Conservation (phyloP, 2,329 filamentous ascomycete genomes). For the Xylaria sp. region DNA sequence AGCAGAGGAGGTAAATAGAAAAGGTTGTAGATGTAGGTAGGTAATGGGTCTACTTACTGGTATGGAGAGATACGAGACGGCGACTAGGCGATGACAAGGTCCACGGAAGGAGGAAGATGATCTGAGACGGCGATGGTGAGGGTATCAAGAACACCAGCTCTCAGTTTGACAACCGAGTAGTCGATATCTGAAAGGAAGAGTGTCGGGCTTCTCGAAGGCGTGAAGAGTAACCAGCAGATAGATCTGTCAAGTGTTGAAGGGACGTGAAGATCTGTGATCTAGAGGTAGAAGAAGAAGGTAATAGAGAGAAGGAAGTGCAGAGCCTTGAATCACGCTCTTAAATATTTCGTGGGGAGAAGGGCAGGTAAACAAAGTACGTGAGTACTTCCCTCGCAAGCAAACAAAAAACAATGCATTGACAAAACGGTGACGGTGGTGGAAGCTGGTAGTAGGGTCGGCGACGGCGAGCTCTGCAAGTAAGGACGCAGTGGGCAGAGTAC, state of each 20-base stretch:
- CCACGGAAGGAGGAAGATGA: too few species aligned
- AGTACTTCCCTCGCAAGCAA: conserved; percentile 30
- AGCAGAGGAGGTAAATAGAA: not conserved
- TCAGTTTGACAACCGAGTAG: too few species aligned
- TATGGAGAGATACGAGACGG: not conserved
- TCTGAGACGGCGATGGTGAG: too few species aligned
- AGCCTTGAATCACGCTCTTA: not conserved
- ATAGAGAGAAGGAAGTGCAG: not conserved
- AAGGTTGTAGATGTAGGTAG: not conserved
- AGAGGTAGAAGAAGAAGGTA: not conserved
- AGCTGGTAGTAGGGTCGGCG: not conserved
- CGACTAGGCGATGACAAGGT: not conserved
- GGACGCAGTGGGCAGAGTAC: too few species aligned
- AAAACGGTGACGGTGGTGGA: not conserved
- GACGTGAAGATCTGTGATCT: not conserved
- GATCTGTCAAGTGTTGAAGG: not conserved
- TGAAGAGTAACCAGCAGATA: not conserved
- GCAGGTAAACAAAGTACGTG: conserved; percentile 7
- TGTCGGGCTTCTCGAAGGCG: too few species aligned
- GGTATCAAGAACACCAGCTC: too few species aligned
- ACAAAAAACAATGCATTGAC: too few species aligned
- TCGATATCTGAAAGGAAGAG: too few species aligned
- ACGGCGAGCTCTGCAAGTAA: not conserved
- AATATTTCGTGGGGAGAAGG: not conserved
- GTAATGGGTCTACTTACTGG: not conserved